Conservation (phyloP, 2,329 filamentous ascomycete species). For the Diaporthe vexans region DNA sequence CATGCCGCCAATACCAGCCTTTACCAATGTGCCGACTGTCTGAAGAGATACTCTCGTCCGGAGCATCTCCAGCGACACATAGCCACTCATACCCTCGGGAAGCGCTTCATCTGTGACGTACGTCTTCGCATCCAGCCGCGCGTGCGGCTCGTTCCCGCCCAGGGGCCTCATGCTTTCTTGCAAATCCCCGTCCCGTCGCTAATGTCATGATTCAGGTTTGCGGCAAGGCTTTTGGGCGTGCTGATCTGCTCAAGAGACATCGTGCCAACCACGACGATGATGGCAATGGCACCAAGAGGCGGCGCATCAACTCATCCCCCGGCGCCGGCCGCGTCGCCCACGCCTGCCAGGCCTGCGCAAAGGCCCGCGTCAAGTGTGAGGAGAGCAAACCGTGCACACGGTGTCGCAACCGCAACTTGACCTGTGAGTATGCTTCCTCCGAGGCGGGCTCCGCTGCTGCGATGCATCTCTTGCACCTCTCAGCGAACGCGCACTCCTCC, state of each 20-base stretch:
- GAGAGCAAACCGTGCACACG: constrained; percentile 68
- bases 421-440: constrained; percentile 57
- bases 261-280: constrained; percentile 64
- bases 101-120: constrained; percentile 61
- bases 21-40: constrained; percentile 66
- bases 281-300: constrained; percentile 61
- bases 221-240: constrained; percentile 67
- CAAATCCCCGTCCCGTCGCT: constrained; percentile 42
- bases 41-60: constrained; percentile 65
- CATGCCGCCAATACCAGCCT: constrained; percentile 49
- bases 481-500: constrained; percentile 52
- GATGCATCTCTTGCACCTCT: constrained; percentile 60
- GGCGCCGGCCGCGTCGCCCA: constrained; percentile 65
- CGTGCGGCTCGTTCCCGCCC: background rate
- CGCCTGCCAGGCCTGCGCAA: constrained; percentile 65
- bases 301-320: constrained; percentile 60
- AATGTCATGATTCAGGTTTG: constrained; percentile 56
- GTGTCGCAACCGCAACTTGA: constrained; percentile 62
- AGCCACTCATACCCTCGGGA: constrained; percentile 64
- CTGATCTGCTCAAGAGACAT: constrained; percentile 67
- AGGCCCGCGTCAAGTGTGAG: constrained; percentile 68
- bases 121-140: constrained; percentile 24
- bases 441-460: constrained; percentile 57
- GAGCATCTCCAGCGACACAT: constrained; percentile 68
- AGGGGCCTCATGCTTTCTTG: background rate